These are phyloP conservation scores for Fusarium sp. DNA, from an alignment of 2,329 filamentous ascomycete species.

Conservation along the genomic window DNA sequence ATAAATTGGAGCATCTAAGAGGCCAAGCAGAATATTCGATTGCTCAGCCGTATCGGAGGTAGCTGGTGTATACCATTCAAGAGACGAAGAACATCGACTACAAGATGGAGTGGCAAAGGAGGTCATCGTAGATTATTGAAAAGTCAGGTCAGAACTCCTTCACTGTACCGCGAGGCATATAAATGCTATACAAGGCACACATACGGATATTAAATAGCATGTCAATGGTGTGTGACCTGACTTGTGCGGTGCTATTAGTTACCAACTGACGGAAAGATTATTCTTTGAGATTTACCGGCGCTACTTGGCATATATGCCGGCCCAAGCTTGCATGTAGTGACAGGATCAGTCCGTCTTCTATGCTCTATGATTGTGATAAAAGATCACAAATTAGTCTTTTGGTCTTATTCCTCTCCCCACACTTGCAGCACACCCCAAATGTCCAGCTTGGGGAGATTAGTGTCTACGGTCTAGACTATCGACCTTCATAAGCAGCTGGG, in stretches of 20 bases:
- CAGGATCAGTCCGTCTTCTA: neutral
- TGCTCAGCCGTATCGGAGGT: slow-evolving; percentile 34
- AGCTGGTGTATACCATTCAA: slow-evolving; percentile 35
- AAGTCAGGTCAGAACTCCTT: neutral
- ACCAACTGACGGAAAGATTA: neutral
- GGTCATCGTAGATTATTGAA: slow-evolving; percentile 25
- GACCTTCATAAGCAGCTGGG: slow-evolving; percentile 7
- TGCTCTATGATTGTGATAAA: neutral
- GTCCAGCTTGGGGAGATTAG: slow-evolving; percentile 12
- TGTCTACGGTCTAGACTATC: neutral
- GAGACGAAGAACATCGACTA: slow-evolving; percentile 39
- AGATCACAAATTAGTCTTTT: slow-evolving; percentile 2
- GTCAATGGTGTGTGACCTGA: slow-evolving; percentile 27
- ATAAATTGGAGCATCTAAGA: slow-evolving; percentile 35
- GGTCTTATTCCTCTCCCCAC: slow-evolving; percentile 44
- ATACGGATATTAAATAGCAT: neutral
- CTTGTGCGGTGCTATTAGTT: slow-evolving; percentile 25
- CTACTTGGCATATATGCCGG: neutral
- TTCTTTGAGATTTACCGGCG: neutral
- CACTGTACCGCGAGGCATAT: neutral
- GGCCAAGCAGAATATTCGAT: slow-evolving; percentile 41
- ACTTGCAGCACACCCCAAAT: slow-evolving; percentile 21
- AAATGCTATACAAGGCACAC: neutral
- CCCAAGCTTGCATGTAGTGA: slow-evolving; percentile 27
- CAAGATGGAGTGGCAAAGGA: slow-evolving; percentile 40